phyloP scores from a whole-genome alignment of 805 yeast genomes.

The Nakazawaea ernobii region DNA sequence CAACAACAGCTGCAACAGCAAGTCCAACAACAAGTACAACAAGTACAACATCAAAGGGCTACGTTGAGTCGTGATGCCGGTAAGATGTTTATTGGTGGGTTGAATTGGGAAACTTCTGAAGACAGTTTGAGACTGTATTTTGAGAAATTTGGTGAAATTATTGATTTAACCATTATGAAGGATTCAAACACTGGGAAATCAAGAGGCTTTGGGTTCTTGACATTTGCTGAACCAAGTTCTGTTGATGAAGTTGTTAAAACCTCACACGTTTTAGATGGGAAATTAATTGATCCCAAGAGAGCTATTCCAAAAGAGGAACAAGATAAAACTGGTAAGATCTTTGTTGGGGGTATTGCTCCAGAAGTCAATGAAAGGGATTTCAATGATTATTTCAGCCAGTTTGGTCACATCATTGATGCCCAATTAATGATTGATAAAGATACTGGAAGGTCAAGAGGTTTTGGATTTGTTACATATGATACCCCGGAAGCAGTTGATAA shows the following conservation, averaged over 20 bases:
- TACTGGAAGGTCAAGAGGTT: slow-evolving; percentile 94
- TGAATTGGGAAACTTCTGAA: slow-evolving; percentile 97
- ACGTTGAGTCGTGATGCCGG: slow-evolving; percentile 32
- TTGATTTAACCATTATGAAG: slow-evolving; percentile 89
- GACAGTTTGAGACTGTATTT: slow-evolving; percentile 79
- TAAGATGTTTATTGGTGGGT: slow-evolving; percentile 93
- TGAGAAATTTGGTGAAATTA: slow-evolving; percentile 80
- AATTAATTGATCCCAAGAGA: slow-evolving; percentile 93
- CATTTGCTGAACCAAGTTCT: slow-evolving; percentile 73
- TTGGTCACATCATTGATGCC: slow-evolving; percentile 86
- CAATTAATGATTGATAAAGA: slow-evolving; percentile 97
- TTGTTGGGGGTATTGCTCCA: slow-evolving; percentile 95
- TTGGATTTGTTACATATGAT: slow-evolving; percentile 94
- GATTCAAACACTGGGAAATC: slow-evolving; percentile 83
- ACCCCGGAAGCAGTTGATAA: slow-evolving; percentile 90
- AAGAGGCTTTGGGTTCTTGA: slow-evolving; percentile 91
- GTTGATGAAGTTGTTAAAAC: slow-evolving; percentile 83
- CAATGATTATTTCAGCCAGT: slow-evolving; percentile 77
- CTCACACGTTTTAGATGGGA: slow-evolving; percentile 90
- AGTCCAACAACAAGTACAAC: slow-evolving; percentile 17
- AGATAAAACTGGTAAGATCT: slow-evolving; percentile 92
- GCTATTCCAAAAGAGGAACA: slow-evolving; percentile 98
- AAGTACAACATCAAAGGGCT: slow-evolving; percentile 11
- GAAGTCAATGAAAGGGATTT: slow-evolving; percentile 91
- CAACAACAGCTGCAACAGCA: slow-evolving; percentile 17